phyloP scores from a whole-genome alignment of 495 filamentous ascomycete genomes.

The Thozetella sp. region DNA sequence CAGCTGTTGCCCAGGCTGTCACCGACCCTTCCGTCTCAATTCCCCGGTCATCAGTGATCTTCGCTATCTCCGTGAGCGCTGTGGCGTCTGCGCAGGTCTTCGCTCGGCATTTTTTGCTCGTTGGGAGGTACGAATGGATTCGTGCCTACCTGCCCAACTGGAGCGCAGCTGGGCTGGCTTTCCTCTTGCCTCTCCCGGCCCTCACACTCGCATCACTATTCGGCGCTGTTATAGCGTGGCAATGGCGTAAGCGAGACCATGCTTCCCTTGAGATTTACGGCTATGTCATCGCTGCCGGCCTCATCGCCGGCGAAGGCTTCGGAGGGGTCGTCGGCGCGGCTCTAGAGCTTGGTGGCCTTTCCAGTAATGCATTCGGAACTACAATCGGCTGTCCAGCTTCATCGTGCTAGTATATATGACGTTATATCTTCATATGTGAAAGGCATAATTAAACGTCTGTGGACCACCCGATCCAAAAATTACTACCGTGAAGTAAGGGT shows the following conservation, averaged over 20 bases:
- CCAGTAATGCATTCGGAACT: slow-evolving; percentile 40
- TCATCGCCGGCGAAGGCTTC: slow-evolving; percentile 65
- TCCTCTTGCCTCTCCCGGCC: neutral
- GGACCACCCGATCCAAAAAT: no score
- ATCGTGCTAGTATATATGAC: neutral
- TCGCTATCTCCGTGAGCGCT: neutral
- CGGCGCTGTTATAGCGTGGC: slow-evolving; percentile 46
- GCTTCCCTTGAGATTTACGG: slow-evolving; percentile 53
- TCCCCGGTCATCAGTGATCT: neutral
- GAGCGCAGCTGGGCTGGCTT: neutral
- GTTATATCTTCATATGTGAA: neutral
- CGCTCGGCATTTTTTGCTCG: neutral
- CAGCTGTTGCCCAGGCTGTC: slow-evolving; percentile 52
- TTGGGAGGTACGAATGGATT: neutral
- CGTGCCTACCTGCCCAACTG: neutral
- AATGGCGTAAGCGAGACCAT: slow-evolving; percentile 54
- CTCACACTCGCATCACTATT: slow-evolving; percentile 45
- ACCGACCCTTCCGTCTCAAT: neutral
- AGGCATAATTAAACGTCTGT: no score
- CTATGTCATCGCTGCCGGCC: slow-evolving; percentile 59
- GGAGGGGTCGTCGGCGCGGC: slow-evolving; percentile 56
- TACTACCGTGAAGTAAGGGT: no score
- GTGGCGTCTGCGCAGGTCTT: neutral
- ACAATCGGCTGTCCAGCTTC: slow-evolving; percentile 39
- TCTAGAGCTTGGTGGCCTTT: slow-evolving; percentile 47